Evolutionary conservation across 225 moss, liverwort and hornwort genomes (phyloP), one percentile per base, ranked within the genome.

Genomic region (Bryum argenteum): DNA sequence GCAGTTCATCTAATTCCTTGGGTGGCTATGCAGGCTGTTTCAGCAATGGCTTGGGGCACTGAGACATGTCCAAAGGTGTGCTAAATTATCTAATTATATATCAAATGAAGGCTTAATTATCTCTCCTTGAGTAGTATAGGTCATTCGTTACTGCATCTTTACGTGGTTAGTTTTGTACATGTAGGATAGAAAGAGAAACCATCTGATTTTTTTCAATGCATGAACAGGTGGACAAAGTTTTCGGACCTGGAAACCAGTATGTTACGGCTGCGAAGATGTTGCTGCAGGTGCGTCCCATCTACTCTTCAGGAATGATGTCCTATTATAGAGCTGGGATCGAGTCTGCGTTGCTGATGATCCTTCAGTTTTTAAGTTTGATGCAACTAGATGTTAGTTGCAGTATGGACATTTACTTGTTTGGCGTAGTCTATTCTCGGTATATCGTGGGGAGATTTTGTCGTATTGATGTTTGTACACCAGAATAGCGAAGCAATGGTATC

Each of bases 171-270:
- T 1, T 5, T 47, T 54, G 20, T 4, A 15, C 11, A 39, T 21
- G 18, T 67, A 23, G 44, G 38, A 53, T 69, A 37, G 54, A 40
- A 10, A 28, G 1, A n/a, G 6, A 52, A 61, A 55, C 48, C 17
- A 6, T 73, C 33, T 33, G 33, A 33, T 63, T 51, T 71, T 51
- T 74, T 18, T 39, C 78, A 75, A 28, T 73, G 66, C 50, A 16
- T 79, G 75, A 79, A 15, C 80, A 98, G 94, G 98, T 98, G 48
- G 92, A 98, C 71, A 98, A 98, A 78, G 92, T 98, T 74, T 79
- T 98, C 77, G 98, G 98, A 71, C 94, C 98, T 81, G 94, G 94
- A 68, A 98, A 98, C 85, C 98, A 98, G 80, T 98, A 98, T 71
- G 98, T 98, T 37, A 94, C 98, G 18, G 94, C 98, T 77, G 92